Conservation (phyloP, 805 yeast species). For the Metschnikowia corniflorae region DNA sequence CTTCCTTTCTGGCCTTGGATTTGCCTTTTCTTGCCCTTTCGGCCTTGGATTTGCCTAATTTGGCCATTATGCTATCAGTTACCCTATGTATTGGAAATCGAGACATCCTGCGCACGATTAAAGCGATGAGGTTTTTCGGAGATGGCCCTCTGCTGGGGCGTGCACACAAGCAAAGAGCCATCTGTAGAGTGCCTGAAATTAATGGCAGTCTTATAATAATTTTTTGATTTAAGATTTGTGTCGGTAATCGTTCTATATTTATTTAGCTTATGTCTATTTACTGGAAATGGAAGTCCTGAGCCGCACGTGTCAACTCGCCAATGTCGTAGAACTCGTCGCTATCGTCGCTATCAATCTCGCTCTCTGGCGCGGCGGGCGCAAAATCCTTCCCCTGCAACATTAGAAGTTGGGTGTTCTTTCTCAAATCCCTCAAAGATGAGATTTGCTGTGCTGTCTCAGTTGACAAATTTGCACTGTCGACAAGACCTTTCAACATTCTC, state of each 20-base stretch:
- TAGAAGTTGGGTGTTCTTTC: slow-evolving; percentile 40
- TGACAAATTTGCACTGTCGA: slow-evolving; percentile 31
- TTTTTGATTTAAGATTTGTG: too few species aligned
- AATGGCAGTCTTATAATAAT: too few species aligned
- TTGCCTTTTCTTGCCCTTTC: slow-evolving; percentile 14
- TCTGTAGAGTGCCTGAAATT: not conserved
- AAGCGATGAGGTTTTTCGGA: too few species aligned
- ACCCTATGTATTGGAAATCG: too few species aligned
- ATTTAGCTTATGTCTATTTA: too few species aligned
- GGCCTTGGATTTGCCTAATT: too few species aligned
- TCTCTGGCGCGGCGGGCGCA: slow-evolving; percentile 16
- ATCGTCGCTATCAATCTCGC: slow-evolving; percentile 18
- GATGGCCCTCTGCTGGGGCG: too few species aligned
- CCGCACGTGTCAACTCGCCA: slow-evolving; percentile 22
- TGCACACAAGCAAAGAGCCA: slow-evolving; percentile 3
- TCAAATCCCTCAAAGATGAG: slow-evolving; percentile 30
- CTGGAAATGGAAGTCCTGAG: slow-evolving; percentile 22
- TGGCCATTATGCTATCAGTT: too few species aligned
- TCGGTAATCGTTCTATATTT: too few species aligned
- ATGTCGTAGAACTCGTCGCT: slow-evolving; percentile 30
- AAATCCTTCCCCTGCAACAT: slow-evolving; percentile 28
- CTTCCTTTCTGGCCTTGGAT: slow-evolving; percentile 27
- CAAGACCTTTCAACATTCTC: slow-evolving; percentile 41
- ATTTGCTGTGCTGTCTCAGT: slow-evolving; percentile 37
- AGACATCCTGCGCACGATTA: too few species aligned